Percentiles rank a stretch among this genome's conserved stretches.
Evolutionary conservation across 805 yeast species (phyloP).

Genomic region (Metschnikowia picachoensis): DNA sequence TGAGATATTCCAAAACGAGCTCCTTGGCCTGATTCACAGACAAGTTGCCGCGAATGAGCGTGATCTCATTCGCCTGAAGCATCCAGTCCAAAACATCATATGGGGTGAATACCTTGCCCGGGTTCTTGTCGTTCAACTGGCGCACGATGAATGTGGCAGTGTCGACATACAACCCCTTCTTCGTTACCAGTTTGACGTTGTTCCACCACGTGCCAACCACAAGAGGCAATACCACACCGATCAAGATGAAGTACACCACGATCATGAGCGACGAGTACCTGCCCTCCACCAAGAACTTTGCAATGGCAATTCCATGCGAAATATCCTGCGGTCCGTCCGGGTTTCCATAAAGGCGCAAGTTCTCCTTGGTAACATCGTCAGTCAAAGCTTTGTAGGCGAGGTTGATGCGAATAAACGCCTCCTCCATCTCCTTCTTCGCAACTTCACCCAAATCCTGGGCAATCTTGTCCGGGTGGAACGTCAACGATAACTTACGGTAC

Average conservation of each 20-base stretch:
- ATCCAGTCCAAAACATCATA: slow-evolving; percentile 57
- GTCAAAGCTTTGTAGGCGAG: slow-evolving; percentile 95
- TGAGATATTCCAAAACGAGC: slow-evolving; percentile 55
- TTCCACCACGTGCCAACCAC: slow-evolving; percentile 91
- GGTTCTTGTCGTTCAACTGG: slow-evolving; percentile 67
- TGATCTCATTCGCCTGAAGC: slow-evolving; percentile 66
- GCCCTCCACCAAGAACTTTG: slow-evolving; percentile 85
- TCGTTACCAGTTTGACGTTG: slow-evolving; percentile 73
- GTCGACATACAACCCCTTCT: slow-evolving; percentile 72
- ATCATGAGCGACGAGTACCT: slow-evolving; percentile 64
- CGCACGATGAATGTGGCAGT: slow-evolving; percentile 81
- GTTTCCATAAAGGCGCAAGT: slow-evolving; percentile 84
- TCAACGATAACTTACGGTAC: slow-evolving; percentile 82
- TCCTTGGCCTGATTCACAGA: slow-evolving; percentile 45
- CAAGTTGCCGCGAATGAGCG: slow-evolving; percentile 36
- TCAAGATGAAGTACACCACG: slow-evolving; percentile 58
- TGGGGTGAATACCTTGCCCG: slow-evolving; percentile 60
- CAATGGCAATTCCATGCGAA: slow-evolving; percentile 91
- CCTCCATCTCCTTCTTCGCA: slow-evolving; percentile 60
- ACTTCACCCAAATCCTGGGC: slow-evolving; percentile 56
- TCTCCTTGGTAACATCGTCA: slow-evolving; percentile 79
- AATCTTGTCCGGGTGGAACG: slow-evolving; percentile 92
- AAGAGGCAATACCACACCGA: slow-evolving; percentile 76
- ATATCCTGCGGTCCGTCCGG: slow-evolving; percentile 96
- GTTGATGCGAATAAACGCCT: slow-evolving; percentile 72